Percentiles rank a stretch among this genome's conserved stretches.
Evolutionary conservation across 371 early-diverging fungal genomes (phyloP).

Genomic region (Mycotypha africana): DNA sequence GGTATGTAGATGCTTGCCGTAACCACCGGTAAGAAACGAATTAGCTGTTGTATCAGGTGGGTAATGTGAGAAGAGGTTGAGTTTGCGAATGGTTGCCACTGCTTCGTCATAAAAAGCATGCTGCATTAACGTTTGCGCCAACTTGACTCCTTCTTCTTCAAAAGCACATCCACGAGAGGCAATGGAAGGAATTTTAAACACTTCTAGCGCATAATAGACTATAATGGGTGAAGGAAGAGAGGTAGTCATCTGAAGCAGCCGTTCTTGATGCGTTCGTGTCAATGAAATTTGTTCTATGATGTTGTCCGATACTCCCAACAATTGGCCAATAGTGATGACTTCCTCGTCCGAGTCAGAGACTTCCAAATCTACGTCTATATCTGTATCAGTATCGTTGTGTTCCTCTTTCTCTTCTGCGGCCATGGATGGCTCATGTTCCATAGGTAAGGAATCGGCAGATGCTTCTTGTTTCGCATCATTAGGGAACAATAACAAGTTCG

Average conservation of each 20-base stretch:
- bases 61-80: conserved; percentile 23
- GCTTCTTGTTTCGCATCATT: too few species aligned
- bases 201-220: conserved; percentile 33
- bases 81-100: conserved; percentile 20
- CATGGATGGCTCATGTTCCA: too few species aligned
- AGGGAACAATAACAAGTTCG: not conserved
- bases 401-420: conserved; percentile 6
- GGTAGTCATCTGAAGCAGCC: conserved; percentile 14
- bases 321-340: conserved; percentile 4
- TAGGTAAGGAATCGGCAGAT: too few species aligned
- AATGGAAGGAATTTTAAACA: conserved; percentile 13
- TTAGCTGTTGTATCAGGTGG: conserved; percentile 18
- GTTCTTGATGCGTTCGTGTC: conserved; percentile 15
- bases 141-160: conserved; percentile 25
- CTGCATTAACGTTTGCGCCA: conserved; percentile 19
- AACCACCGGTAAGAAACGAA: conserved; percentile 18
- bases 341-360: conserved; percentile 11
- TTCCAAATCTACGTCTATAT: conserved; percentile 5
- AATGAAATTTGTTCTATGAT: conserved; percentile 1
- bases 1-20: conserved; percentile 14
- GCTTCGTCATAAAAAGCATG: conserved; percentile 29
- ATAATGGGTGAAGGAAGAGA: conserved; percentile 21
- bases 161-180: conserved; percentile 18
- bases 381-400: conserved; percentile 6
- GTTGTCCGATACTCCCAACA: conserved; percentile 6